Base-by-base conservation (phyloP, 805 yeast genomes). In the Suhomyces pyralidae region DNA sequence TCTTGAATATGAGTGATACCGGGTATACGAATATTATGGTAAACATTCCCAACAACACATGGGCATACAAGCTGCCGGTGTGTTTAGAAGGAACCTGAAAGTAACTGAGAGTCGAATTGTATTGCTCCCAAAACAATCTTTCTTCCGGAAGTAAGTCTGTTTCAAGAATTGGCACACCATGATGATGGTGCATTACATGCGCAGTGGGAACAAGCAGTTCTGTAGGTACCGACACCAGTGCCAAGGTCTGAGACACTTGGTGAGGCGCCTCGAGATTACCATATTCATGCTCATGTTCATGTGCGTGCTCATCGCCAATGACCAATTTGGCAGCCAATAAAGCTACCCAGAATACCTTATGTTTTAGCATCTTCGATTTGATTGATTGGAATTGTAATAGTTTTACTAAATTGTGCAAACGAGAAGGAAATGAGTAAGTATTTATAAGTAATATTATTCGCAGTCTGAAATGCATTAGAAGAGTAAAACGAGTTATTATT, bases 101-200 rank as follows among this genome's bases (percentile, higher is more conserved):
- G 66, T 79, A 91, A 24, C 49, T 50, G 3, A 90, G 84, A 1
- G 93, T 86, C 12, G 96, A 83, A 62, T 88, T 83, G 69, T 91
- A 92, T 24, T 69, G 65, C 47, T 83, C 84, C 97, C 97, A 92
- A 68, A 80, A 92, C 25, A 77, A 65, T 51, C 83, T 73, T 67
- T 91, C 97, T 45, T 83, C 87, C 0, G 92, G 86, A 15, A 84
- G 77, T 47, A 92, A 76, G 17, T 81, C 62, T 1, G 88, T 86
- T 25, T 83, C 72, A 45, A 91, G 74, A 43, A 92, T 88, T 1
- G 96, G 92, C 57, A 81, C 62, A 0, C 96, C 96, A 62, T 90
- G 96, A 47, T 68, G 64, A 62, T 82, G 75, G 14, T 64, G 61
- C 61, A 54, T 49, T 8, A 62, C 67, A 55, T 76, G 80, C 36